phyloP scores from a whole-genome alignment of 1,284 basidiomycete genomes.

The Fistulinella cinereoalba region DNA sequence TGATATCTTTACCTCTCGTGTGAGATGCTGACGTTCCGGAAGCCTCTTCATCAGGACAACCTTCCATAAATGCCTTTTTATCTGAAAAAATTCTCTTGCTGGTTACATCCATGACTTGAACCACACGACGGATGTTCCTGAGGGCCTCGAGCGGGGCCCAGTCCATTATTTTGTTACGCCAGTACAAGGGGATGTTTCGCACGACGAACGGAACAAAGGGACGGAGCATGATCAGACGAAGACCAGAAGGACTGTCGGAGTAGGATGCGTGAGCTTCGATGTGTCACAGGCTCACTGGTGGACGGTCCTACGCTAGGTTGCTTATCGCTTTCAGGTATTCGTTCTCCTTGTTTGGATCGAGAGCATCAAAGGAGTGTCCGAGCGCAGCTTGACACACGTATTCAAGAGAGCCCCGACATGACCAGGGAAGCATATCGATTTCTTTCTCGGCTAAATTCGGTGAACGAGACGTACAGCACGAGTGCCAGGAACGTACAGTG shows the following conservation, averaged over 20 bases:
- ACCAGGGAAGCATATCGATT: conserved; percentile 50
- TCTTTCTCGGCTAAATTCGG: conserved; percentile 22
- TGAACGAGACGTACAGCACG: background rate
- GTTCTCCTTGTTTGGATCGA: conserved; percentile 43
- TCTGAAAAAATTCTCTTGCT: conserved; percentile 40
- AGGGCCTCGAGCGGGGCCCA: conserved; percentile 42
- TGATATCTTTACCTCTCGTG: conserved; percentile 44
- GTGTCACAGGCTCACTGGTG: background rate
- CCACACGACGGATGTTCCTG: conserved; percentile 44
- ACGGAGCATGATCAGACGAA: conserved; percentile 44
- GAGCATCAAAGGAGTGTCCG: conserved; percentile 51
- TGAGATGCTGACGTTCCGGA: conserved; percentile 8
- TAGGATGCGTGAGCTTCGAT: background rate
- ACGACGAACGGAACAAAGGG: conserved; percentile 48
- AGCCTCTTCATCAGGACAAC: conserved; percentile 18
- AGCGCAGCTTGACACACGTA: conserved; percentile 48
- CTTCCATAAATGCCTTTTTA: conserved; percentile 34
- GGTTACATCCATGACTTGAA: conserved; percentile 47
- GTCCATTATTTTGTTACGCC: conserved; percentile 46
- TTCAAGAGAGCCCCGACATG: conserved; percentile 50
- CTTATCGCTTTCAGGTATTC: conserved; percentile 48
- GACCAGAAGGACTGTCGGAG: conserved; percentile 41
- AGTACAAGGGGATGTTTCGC: conserved; percentile 41
- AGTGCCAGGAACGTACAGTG: conserved; percentile 14
- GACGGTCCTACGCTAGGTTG: conserved; percentile 42